A percentile compares a stretch with the other conserved stretches of the same genome.
These are phyloP conservation scores for Sporisorium exsertum DNA, from an alignment of 1,284 basidiomycete species.

Conservation along the genomic window DNA sequence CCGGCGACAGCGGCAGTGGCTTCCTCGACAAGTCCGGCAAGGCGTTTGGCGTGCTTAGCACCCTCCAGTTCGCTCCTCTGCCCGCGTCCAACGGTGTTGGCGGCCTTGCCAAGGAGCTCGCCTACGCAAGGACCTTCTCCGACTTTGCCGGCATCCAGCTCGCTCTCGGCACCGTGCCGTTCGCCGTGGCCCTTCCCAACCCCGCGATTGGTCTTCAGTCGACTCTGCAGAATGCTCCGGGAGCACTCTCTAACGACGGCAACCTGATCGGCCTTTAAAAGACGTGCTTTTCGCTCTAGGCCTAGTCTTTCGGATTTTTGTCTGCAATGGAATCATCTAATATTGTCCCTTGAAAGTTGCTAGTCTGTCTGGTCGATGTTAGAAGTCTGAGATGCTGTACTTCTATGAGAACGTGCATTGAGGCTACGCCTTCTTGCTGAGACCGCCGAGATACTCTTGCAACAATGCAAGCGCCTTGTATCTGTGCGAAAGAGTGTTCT, in stretches of 20 bases:
- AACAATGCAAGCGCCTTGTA: slow-evolving; percentile 88
- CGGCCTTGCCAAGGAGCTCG: slow-evolving; percentile 45
- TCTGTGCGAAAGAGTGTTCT: slow-evolving; percentile 79
- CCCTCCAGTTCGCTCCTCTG: slow-evolving; percentile 49
- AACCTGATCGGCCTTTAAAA: background rate
- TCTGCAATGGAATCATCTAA: background rate
- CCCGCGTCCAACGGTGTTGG: slow-evolving; percentile 52
- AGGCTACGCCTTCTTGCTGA: slow-evolving; percentile 9
- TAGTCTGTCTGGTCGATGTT: background rate
- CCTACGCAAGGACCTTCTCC: slow-evolving; percentile 34
- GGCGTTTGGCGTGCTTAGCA: slow-evolving; percentile 51
- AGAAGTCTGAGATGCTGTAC: too few relatives aligned
- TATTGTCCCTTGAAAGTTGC: background rate
- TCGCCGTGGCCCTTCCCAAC: slow-evolving; percentile 46
- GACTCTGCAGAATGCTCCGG: slow-evolving; percentile 11
- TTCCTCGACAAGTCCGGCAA: slow-evolving; percentile 46
- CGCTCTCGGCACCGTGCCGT: slow-evolving; percentile 45
- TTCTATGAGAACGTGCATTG: background rate
- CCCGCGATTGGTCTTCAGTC: slow-evolving; percentile 25
- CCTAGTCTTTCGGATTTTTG: too few relatives aligned
- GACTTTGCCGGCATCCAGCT: slow-evolving; percentile 53
- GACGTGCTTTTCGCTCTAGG: background rate
- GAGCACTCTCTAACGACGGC: slow-evolving; percentile 5
- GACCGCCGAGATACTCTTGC: slow-evolving; percentile 74
- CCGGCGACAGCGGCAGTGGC: slow-evolving; percentile 54